phyloP scores from a whole-genome alignment of 2,329 filamentous ascomycete genomes.

The Fusarium denticulatum region DNA sequence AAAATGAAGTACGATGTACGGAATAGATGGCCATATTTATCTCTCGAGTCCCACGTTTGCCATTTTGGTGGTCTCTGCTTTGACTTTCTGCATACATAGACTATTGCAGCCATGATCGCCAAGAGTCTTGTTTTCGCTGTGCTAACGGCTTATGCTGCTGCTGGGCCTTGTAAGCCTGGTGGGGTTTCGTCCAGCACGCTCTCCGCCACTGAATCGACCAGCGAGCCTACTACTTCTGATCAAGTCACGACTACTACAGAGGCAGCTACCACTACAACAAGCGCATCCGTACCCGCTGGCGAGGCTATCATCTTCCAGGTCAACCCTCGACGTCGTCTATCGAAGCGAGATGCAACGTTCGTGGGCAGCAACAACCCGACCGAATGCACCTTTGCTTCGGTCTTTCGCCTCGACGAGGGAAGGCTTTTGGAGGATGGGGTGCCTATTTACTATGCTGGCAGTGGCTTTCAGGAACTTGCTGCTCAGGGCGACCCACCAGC shows the following conservation, averaged over 20 bases:
- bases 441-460: not conserved
- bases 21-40: not conserved
- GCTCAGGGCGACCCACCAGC: not conserved
- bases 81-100: not conserved
- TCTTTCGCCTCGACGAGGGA: not conserved
- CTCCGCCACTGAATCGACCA: not conserved
- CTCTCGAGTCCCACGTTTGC: fast-evolving
- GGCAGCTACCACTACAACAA: not conserved
- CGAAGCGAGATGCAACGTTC: not conserved
- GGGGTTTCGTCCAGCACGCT: not conserved
- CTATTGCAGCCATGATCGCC: not conserved
- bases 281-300: not conserved
- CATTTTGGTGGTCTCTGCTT: not conserved
- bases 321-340: not conserved
- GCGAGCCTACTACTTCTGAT: not conserved
- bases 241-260: not conserved
- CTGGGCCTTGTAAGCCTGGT: slow-evolving; percentile 1
- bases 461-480: not conserved
- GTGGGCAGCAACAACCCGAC: not conserved
- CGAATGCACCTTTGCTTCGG: not conserved
- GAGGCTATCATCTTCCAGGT: not conserved
- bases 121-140: not conserved
- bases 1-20: not conserved
- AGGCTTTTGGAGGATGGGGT: not conserved
- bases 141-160: not conserved